A percentile compares a stretch with the other conserved stretches of the same genome.
Conservation (phyloP, 2,329 filamentous ascomycete species). For the Venturia pyrina region DNA sequence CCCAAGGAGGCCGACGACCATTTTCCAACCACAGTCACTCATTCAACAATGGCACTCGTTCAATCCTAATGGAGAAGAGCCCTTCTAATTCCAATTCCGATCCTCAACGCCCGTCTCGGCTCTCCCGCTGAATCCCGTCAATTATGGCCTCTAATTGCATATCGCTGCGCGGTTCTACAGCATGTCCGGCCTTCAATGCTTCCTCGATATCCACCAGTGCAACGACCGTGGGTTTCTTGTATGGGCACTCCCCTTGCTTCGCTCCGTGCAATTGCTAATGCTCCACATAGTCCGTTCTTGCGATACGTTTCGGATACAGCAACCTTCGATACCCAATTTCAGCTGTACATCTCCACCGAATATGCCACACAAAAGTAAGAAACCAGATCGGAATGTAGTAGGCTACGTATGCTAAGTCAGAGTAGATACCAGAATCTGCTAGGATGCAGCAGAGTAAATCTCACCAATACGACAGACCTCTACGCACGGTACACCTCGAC, state of each 20-base stretch:
- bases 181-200: conserved; percentile 62
- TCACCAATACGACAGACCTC: conserved; percentile 66
- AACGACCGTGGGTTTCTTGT: conserved; percentile 54
- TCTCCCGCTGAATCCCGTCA: background rate
- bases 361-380: conserved; percentile 73
- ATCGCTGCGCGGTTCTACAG: conserved; percentile 57
- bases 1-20: background rate
- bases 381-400: conserved; percentile 12
- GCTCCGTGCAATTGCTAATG: conserved; percentile 13
- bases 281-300: conserved; percentile 63
- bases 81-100: background rate
- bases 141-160: conserved; percentile 38
- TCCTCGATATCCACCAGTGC: conserved; percentile 61
- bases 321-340: conserved; percentile 69
- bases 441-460: conserved; percentile 68
- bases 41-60: conserved; percentile 6
- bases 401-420: background rate
- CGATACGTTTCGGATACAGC: conserved; percentile 63
- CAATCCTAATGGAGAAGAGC: background rate
- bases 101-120: background rate
- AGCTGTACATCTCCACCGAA: conserved; percentile 59
- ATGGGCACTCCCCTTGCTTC: conserved; percentile 23
- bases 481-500: conserved; percentile 92
- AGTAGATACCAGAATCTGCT: conserved; percentile 69
- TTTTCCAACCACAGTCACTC: conserved; percentile 4